A percentile compares a stretch with the other conserved stretches of the same genome.
Evolutionary conservation across 495 filamentous ascomycete species (phyloP).

Genomic region (Stereocaulon alpinum): DNA sequence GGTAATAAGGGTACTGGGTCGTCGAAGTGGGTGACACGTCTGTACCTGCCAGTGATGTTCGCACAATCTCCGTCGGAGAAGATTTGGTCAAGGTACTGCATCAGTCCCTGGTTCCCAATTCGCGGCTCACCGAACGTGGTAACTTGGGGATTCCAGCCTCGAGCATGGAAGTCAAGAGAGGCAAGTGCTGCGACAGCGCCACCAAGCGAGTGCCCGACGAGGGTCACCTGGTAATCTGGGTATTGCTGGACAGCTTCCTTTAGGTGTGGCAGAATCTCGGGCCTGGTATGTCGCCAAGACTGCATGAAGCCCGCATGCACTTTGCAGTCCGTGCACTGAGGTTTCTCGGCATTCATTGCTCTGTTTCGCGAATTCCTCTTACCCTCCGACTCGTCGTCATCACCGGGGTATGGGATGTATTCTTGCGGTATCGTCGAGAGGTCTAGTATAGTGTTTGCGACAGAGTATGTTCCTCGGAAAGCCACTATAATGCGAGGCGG

Average conservation of each 20-base stretch:
- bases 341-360: slow-evolving; percentile 23
- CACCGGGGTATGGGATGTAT: slow-evolving; percentile 74
- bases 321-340: slow-evolving; percentile 67
- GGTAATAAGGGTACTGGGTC: slow-evolving; percentile 89
- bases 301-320: slow-evolving; percentile 85
- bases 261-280: slow-evolving; percentile 51
- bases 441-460: slow-evolving; percentile 83
- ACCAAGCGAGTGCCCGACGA: slow-evolving; percentile 86
- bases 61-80: slow-evolving; percentile 38
- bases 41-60: slow-evolving; percentile 40
- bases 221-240: slow-evolving; percentile 59
- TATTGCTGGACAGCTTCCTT: slow-evolving; percentile 42
- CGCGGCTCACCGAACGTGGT: slow-evolving; percentile 93
- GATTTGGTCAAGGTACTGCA: slow-evolving; percentile 51
- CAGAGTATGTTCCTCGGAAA: slow-evolving; percentile 88
- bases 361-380: slow-evolving; percentile 8
- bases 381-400: slow-evolving; percentile 27
- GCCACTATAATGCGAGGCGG: slow-evolving; percentile 68
- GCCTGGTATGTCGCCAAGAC: slow-evolving; percentile 67
- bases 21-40: slow-evolving; percentile 72
- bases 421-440: slow-evolving; percentile 78
- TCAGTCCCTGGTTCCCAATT: slow-evolving; percentile 66
- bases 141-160: slow-evolving; percentile 60
- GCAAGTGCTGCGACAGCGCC: slow-evolving; percentile 87
- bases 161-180: slow-evolving; percentile 58